Evolutionary conservation across 2,329 filamentous ascomycete genomes (phyloP).

Genomic region (Anisogramma anomala): DNA sequence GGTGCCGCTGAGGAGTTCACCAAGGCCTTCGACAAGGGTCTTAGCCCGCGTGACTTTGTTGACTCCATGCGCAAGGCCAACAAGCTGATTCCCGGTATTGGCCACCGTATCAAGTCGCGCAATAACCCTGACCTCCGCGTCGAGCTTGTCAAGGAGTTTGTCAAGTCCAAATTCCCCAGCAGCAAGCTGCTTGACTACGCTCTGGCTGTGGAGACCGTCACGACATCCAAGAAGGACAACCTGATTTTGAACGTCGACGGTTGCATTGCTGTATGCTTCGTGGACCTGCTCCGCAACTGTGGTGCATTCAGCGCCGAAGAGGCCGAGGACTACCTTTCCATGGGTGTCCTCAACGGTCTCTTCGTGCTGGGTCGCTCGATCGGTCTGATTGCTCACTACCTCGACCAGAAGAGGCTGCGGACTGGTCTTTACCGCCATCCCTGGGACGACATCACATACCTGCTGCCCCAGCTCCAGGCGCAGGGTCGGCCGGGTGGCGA

Average conservation of each 20-base stretch:
- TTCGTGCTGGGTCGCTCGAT: slow-evolving; percentile 96
- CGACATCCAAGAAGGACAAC: slow-evolving; percentile 99
- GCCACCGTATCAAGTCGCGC: slow-evolving; percentile 97
- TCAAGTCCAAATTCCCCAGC: slow-evolving; percentile 91
- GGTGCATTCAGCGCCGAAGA: slow-evolving; percentile 93
- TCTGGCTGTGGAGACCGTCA: slow-evolving; percentile 93
- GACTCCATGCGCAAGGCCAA: slow-evolving; percentile 99
- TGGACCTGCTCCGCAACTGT: slow-evolving; percentile 94
- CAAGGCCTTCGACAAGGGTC: slow-evolving; percentile 94
- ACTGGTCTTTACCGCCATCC: slow-evolving; percentile 98
- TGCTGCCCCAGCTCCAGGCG: slow-evolving; percentile 69
- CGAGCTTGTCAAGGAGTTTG: slow-evolving; percentile 98
- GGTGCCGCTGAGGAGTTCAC: slow-evolving; percentile 98
- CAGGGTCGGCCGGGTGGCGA: slow-evolving; percentile 61
- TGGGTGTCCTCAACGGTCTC: slow-evolving; percentile 98
- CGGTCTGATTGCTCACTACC: slow-evolving; percentile 98
- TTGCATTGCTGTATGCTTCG: slow-evolving; percentile 96
- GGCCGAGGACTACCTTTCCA: slow-evolving; percentile 96
- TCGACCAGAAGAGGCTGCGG: slow-evolving; percentile 98
- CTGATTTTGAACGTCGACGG: slow-evolving; percentile 98
- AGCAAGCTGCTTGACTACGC: slow-evolving; percentile 99
- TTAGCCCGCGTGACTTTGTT: slow-evolving; percentile 96
- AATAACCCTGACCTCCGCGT: slow-evolving; percentile 99
- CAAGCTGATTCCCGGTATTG: slow-evolving; percentile 99
- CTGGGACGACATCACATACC: slow-evolving; percentile 97